Conservation (phyloP, 768 basidiomycete species). For the Suillus clintonianus region DNA sequence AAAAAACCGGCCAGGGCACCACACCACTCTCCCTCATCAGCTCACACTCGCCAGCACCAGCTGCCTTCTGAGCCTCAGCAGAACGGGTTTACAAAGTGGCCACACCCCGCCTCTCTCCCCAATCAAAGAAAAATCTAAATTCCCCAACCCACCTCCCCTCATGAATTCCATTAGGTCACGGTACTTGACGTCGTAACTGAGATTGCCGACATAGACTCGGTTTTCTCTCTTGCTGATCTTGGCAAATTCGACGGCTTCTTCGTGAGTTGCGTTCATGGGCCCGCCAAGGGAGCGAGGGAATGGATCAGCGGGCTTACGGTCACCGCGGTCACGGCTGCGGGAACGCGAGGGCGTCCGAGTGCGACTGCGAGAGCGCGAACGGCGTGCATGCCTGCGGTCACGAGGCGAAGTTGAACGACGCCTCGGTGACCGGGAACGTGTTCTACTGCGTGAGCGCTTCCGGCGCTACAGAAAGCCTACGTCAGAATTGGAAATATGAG, state of each 20-base stretch:
- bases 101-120: constrained; percentile 35
- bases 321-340: constrained; percentile 63
- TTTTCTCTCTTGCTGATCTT: constrained; percentile 98
- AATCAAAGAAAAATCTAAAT: constrained; percentile 57
- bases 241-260: constrained; percentile 94
- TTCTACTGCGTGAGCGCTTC: constrained; percentile 67
- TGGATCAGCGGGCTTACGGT: constrained; percentile 60
- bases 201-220: constrained; percentile 97
- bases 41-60: constrained; percentile 30
- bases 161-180: constrained; percentile 99
- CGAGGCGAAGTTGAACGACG: constrained; percentile 69
- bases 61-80: constrained; percentile 39
- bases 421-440: constrained; percentile 65
- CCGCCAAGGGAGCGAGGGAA: constrained; percentile 83
- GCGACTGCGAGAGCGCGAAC: constrained; percentile 66
- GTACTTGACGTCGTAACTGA: constrained; percentile 98
- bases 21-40: constrained; percentile 39
- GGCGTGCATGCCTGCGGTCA: constrained; percentile 53
- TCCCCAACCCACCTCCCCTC: constrained; percentile 98
- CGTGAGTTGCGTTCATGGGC: constrained; percentile 87
- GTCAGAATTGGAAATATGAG: background rate
- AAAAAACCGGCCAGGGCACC: constrained; percentile 43
- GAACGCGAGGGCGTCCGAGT: constrained; percentile 52
- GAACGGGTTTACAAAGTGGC: constrained; percentile 35
- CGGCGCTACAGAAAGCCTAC: constrained; percentile 47